phyloP scores from a whole-genome alignment of 192 early-diverging fungal genomes.

The Entomortierella lignicola region DNA sequence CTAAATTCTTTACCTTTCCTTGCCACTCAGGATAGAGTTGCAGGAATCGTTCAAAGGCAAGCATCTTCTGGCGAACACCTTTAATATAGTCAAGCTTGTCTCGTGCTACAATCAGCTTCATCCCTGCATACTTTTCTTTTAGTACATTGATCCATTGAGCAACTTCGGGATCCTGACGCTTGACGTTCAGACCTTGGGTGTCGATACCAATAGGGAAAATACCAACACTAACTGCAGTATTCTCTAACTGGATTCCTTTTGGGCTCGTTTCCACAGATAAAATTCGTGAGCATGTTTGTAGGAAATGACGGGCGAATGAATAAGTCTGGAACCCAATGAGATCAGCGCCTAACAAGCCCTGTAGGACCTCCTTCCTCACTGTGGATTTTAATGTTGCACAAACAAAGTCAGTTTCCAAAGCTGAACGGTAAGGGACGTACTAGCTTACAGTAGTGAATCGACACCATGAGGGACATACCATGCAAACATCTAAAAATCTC shows the following conservation, averaged over 20 bases:
- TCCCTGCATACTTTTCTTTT: conserved; percentile 89
- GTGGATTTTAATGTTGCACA: no score
- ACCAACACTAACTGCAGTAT: conserved; percentile 84
- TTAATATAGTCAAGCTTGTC: conserved; percentile 98
- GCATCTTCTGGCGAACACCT: conserved; percentile 94
- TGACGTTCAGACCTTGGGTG: conserved; percentile 75
- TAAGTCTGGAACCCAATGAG: conserved; percentile 96
- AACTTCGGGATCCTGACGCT: conserved; percentile 77
- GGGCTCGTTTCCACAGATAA: conserved; percentile 90
- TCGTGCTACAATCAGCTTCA: conserved; percentile 92
- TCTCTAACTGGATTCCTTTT: conserved; percentile 83
- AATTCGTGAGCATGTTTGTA: conserved; percentile 89
- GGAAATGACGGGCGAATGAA: conserved; percentile 91
- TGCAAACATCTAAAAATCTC: conserved; percentile 95
- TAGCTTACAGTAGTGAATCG: background rate
- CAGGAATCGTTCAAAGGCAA: conserved; percentile 93
- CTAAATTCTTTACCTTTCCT: conserved; percentile 63
- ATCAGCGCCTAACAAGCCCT: conserved; percentile 90
- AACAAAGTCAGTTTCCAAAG: background rate
- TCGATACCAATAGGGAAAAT: conserved; percentile 98
- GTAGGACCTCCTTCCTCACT: conserved; percentile 86
- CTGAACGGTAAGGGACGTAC: no score
- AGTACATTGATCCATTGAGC: conserved; percentile 82
- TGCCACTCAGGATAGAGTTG: conserved; percentile 90
- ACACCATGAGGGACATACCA: conserved; percentile 54